Conservation (phyloP, 768 basidiomycete species). For the Podaxis sp. region DNA sequence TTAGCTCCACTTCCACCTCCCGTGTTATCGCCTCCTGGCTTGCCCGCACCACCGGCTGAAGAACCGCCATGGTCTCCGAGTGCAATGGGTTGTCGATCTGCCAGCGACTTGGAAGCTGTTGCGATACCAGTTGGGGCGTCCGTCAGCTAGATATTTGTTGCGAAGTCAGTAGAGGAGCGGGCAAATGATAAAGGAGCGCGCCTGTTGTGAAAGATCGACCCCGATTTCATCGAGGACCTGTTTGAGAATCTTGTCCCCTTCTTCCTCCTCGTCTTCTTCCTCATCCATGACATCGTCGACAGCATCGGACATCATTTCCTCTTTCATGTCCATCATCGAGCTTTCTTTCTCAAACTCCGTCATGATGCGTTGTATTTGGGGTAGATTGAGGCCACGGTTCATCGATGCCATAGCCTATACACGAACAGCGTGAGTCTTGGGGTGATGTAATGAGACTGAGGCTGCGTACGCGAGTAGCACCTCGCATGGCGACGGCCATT, state of each 20-base stretch:
- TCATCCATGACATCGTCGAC: conserved; percentile 98
- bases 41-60: conserved; percentile 25
- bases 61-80: conserved; percentile 64
- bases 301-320: conserved; percentile 99
- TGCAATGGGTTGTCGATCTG: conserved; percentile 77
- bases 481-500: conserved; percentile 99
- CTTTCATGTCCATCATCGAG: conserved; percentile 99
- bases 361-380: conserved; percentile 94
- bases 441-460: conserved; percentile 5
- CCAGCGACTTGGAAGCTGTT: conserved; percentile 53
- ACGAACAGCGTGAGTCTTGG: conserved; percentile 10
- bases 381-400: conserved; percentile 95
- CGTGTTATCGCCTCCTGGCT: conserved; percentile 35
- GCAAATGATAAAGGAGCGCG: conserved; percentile 23
- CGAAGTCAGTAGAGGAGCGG: conserved; percentile 1
- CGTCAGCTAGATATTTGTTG: conserved; percentile 54
- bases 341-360: conserved; percentile 98
- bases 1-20: conserved; percentile 41
- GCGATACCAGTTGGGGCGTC: conserved; percentile 80
- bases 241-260: conserved; percentile 92
- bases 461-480: conserved; percentile 84
- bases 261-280: conserved; percentile 95
- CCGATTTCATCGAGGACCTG: conserved; percentile 98
- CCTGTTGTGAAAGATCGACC: conserved; percentile 85
- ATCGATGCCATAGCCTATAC: conserved; percentile 94